Conservation (phyloP, 1,284 basidiomycete genomes). For the Acaromyces ingoldii region DNA sequence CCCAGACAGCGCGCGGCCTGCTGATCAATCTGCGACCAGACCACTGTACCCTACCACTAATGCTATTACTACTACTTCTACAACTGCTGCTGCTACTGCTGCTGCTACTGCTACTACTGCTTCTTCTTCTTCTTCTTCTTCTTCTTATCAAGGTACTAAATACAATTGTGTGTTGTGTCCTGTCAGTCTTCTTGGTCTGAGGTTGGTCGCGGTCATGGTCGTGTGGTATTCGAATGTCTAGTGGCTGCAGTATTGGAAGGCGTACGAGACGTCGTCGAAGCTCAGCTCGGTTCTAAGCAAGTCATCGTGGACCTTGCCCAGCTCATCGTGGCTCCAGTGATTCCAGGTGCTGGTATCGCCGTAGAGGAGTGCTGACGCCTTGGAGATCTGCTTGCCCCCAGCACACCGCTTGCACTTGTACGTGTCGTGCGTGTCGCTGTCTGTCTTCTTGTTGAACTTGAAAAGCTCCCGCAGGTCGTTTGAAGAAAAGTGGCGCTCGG, state of each 20-base stretch:
- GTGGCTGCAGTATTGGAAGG: constrained; percentile 53
- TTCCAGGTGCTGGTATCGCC: constrained; percentile 97
- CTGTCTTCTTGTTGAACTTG: constrained; percentile 78
- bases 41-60: too few relatives aligned
- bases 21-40: too few relatives aligned
- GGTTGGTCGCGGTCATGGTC: too few relatives aligned
- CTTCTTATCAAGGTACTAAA: too few relatives aligned
- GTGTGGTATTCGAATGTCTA: constrained; percentile 7
- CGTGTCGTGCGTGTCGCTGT: constrained; percentile 77
- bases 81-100: too few relatives aligned
- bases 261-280: constrained; percentile 64
- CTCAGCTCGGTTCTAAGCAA: constrained; percentile 84
- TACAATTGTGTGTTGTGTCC: too few relatives aligned
- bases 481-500: constrained; percentile 88
- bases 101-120: too few relatives aligned
- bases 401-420: constrained; percentile 88
- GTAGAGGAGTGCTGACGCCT: constrained; percentile 80
- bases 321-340: constrained; percentile 81
- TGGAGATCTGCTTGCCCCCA: constrained; percentile 77
- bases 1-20: too few relatives aligned
- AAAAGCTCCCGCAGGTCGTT: constrained; percentile 88
- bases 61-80: too few relatives aligned
- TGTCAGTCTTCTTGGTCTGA: too few relatives aligned
- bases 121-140: too few relatives aligned
- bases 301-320: constrained; percentile 91